These are phyloP conservation scores for Sporothrix humicola DNA, from an alignment of 2,329 filamentous ascomycete genomes.

Conservation along the genomic window DNA sequence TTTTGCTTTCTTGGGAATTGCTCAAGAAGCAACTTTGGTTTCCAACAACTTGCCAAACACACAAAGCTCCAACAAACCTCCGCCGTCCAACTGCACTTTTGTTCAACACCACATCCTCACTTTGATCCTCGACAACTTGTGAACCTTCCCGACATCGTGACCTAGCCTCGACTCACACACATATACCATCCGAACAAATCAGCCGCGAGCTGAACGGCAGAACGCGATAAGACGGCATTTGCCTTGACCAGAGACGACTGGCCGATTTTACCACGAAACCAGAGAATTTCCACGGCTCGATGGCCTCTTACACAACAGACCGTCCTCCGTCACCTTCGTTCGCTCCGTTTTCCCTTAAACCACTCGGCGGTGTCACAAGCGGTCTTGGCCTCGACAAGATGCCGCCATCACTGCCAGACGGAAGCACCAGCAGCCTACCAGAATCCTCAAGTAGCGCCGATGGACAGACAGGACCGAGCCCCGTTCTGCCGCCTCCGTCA, in stretches of 20 bases:
- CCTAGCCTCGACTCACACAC: not conserved
- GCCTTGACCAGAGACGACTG: not conserved
- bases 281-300: not conserved
- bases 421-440: not conserved
- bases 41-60: not conserved
- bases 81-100: not conserved
- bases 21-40: no score
- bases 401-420: not conserved
- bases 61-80: not conserved
- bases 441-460: not conserved
- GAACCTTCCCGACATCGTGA: not conserved
- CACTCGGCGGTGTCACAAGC: not conserved
- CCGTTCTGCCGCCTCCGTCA: not conserved
- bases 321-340: not conserved
- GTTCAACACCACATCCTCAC: not conserved
- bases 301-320: constrained; percentile 18
- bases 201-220: not conserved
- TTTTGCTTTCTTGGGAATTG: not conserved
- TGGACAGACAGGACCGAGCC: not conserved
- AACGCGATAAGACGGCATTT: not conserved
- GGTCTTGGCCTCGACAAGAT: not conserved
- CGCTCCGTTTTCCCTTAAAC: not conserved
- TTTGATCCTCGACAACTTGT: not conserved
- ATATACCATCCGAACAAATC: not conserved
- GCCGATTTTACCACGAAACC: no score